phyloP scores from a whole-genome alignment of 805 yeast genomes.

The Pichia nakasei region DNA sequence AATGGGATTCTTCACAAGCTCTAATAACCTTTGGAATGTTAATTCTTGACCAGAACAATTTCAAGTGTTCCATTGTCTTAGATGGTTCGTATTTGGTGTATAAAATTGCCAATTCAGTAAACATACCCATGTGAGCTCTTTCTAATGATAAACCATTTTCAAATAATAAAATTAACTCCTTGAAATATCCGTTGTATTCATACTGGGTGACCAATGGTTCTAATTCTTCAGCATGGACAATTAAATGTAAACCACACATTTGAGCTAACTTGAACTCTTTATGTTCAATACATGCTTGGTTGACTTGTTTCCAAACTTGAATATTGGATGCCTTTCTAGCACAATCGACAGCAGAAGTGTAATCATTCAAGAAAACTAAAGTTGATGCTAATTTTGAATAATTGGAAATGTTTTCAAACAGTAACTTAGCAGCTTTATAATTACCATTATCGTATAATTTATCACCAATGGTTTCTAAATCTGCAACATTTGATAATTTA shows the following conservation, averaged over 20 bases:
- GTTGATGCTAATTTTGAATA: constrained; percentile 97
- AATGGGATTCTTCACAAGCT: constrained; percentile 87
- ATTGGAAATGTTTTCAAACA: constrained; percentile 80
- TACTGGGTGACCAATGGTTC: constrained; percentile 81
- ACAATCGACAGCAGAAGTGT: constrained; percentile 95
- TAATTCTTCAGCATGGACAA: constrained; percentile 95
- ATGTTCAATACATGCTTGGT: constrained; percentile 91
- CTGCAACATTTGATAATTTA: constrained; percentile 85
- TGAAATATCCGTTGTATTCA: constrained; percentile 85
- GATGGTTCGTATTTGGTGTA: constrained; percentile 88
- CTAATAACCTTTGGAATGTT: constrained; percentile 95
- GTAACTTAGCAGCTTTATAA: constrained; percentile 87
- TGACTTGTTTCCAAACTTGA: constrained; percentile 95
- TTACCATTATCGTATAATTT: constrained; percentile 70
- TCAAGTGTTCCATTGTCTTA: constrained; percentile 91
- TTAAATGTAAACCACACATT: constrained; percentile 95
- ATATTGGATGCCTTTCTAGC: constrained; percentile 96
- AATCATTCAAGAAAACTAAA: constrained; percentile 82
- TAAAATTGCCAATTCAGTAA: constrained; percentile 86
- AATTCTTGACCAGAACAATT: constrained; percentile 95
- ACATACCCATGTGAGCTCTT: constrained; percentile 99
- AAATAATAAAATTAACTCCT: constrained; percentile 82
- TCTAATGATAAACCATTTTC: constrained; percentile 95
- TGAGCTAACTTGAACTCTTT: constrained; percentile 95
- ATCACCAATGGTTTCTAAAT: constrained; percentile 87